Conservation (phyloP, 1,139 yeast genomes). For the Candida anutae region DNA sequence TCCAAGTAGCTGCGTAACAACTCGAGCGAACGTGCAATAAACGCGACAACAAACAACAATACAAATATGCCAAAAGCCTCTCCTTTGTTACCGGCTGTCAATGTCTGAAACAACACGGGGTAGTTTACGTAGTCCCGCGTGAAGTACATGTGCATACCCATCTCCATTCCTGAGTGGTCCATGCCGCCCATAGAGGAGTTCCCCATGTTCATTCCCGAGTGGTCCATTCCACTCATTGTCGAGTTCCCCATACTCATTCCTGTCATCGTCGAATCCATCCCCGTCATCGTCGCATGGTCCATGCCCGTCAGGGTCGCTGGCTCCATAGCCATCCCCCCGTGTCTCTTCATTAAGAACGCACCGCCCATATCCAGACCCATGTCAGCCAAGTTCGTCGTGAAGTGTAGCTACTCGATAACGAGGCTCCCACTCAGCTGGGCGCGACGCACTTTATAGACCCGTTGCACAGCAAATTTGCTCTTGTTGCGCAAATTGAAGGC, state of each 20-base stretch:
- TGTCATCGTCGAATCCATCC: too few relatives aligned
- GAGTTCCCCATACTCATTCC: conserved; percentile 1
- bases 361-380: too few relatives aligned
- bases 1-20: conserved; percentile 58
- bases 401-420: too few relatives aligned
- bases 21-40: conserved; percentile 50
- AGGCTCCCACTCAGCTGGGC: too few relatives aligned
- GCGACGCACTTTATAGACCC: too few relatives aligned
- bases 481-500: too few relatives aligned
- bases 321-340: too few relatives aligned
- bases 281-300: conserved; percentile 1
- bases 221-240: conserved; percentile 2
- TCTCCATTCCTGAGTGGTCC: conserved; percentile 14
- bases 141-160: conserved; percentile 53
- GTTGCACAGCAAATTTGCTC: too few relatives aligned
- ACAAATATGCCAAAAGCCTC: conserved; percentile 69
- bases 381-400: too few relatives aligned
- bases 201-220: conserved; percentile 10
- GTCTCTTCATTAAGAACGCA: too few relatives aligned
- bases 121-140: conserved; percentile 42
- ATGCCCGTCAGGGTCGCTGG: too few relatives aligned
- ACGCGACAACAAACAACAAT: conserved; percentile 48
- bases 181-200: conserved; percentile 7
- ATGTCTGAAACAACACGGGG: conserved; percentile 53
- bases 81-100: conserved; percentile 47